A percentile compares a stretch with the other conserved stretches of the same genome.
These are phyloP conservation scores for Exobasidium cylindrosporum DNA, from an alignment of 1,284 basidiomycete species.

Conservation along the genomic window DNA sequence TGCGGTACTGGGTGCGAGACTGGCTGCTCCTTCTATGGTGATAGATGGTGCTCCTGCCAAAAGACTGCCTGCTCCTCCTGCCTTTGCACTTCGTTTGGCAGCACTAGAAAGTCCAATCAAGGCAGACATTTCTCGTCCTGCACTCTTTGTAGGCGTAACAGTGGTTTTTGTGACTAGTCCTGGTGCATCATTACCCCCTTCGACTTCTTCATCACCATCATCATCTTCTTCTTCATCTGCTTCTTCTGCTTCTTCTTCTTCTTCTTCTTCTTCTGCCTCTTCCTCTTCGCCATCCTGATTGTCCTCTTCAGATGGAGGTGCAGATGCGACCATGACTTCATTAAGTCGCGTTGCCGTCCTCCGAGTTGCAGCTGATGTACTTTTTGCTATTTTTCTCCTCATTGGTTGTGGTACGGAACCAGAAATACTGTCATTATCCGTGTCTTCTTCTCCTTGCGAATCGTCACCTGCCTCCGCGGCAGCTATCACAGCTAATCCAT, in stretches of 20 bases:
- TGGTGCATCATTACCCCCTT: slow-evolving; percentile 10
- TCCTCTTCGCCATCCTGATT: slow-evolving; percentile 17
- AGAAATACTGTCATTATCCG: slow-evolving; percentile 12
- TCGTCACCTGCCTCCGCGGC: slow-evolving; percentile 34
- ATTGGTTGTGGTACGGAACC: neutral
- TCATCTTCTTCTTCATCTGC: slow-evolving; percentile 9
- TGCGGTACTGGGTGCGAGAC: neutral
- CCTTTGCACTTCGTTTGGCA: neutral
- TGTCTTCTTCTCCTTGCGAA: neutral
- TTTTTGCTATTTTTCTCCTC: neutral
- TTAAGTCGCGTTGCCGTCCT: neutral
- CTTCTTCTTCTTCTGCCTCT: slow-evolving; percentile 19
- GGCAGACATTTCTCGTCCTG: slow-evolving; percentile 2
- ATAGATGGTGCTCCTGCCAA: slow-evolving; percentile 13
- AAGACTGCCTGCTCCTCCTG: neutral
- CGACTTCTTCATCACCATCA: slow-evolving; percentile 8
- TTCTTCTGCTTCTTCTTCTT: slow-evolving; percentile 13
- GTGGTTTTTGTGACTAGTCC: neutral
- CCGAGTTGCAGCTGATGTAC: neutral
- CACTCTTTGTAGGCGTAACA: neutral
- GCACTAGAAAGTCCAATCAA: neutral
- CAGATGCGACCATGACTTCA: neutral
- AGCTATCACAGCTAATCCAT: slow-evolving; percentile 41
- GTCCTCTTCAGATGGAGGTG: slow-evolving; percentile 22
- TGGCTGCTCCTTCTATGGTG: slow-evolving; percentile 5